phyloP scores from a whole-genome alignment of 2,329 filamentous ascomycete genomes.

The Alternaria infectoria region DNA sequence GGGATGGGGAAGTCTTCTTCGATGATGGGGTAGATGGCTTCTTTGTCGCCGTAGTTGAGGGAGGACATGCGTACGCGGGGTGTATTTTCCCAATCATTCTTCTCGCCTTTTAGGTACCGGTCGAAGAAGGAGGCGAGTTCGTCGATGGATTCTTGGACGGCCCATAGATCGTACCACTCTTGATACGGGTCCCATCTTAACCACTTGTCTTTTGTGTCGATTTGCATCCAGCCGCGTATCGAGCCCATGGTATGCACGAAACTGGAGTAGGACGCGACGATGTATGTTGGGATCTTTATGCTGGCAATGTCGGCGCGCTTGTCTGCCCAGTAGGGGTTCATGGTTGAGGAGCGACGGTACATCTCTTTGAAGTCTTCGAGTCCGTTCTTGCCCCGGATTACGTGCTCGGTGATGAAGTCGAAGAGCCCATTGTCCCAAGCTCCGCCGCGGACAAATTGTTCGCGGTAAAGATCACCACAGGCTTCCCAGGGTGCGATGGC shows the following conservation, averaged over 20 bases:
- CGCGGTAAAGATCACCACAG: constrained; percentile 33
- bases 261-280: constrained; percentile 20
- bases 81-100: constrained; percentile 58
- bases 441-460: constrained; percentile 21
- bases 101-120: constrained; percentile 51
- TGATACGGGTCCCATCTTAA: constrained; percentile 19
- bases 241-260: constrained; percentile 22
- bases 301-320: constrained; percentile 16
- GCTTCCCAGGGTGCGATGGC: constrained; percentile 58
- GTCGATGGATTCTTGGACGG: constrained; percentile 11
- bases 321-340: constrained; percentile 22
- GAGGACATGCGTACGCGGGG: constrained; percentile 54
- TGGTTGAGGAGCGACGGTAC: constrained; percentile 12
- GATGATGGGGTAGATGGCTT: constrained; percentile 19
- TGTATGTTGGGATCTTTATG: constrained; percentile 21
- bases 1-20: constrained; percentile 23
- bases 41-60: constrained; percentile 29
- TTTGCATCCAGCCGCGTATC: constrained; percentile 18
- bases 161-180: constrained; percentile 28
- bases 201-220: constrained; percentile 19
- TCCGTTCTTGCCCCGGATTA: constrained; percentile 30
- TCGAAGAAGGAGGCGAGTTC: constrained; percentile 52
- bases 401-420: constrained; percentile 12
- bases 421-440: constrained; percentile 7
- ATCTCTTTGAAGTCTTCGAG: constrained; percentile 16